Evolutionary conservation across 441 rosid genomes (phyloP), one percentile per base, ranked within the genome.

Genomic region (Erodium trifolium): DNA sequence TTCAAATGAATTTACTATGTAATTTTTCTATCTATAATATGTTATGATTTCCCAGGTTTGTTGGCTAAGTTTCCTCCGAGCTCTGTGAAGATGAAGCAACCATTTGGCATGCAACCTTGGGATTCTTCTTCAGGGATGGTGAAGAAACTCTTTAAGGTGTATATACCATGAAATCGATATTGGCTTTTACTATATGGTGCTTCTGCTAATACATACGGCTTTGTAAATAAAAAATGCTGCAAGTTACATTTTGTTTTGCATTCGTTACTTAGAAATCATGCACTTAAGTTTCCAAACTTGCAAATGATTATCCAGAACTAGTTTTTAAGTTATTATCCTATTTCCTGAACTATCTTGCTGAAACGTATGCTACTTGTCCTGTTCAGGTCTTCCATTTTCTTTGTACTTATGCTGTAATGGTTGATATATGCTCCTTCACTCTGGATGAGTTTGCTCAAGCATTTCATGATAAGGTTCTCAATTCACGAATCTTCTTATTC

Each of bases 71-170:
- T 94, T 76, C 99, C 99, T 74, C 97, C 99, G 67, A 81, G 69
- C 76, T 84, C 86, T 64, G 91, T 93, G 57, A 77, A 81, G 82
- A 89, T 90, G 96, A 90, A 87, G 86, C 80, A 78, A 76, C 99
- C 97, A 43, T 85, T 91, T 72, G 74, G 85, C 63, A 78, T 79
- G 79, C 88, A 85, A 76, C 92, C 92, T 47, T 87, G 94, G 99
- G 86, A 80, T 81, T 90, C 92, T 67, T 85, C 88, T 78, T 74
- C 83, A 64, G 96, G 85, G 80, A 68, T 79, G 53, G 93, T 88
- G 65, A 94, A 88, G 87, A 94, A 94, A 77, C 81, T 94, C 53
- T 90, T 94, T 78, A 93, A 93, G 99, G 99, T 93, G 72, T 67
- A 63, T 62, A 34, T 43, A 47, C 55, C 43, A 59, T 49, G 41